Base-by-base conservation (phyloP, 768 basidiomycete species). In the Leccinum variicolor region DNA sequence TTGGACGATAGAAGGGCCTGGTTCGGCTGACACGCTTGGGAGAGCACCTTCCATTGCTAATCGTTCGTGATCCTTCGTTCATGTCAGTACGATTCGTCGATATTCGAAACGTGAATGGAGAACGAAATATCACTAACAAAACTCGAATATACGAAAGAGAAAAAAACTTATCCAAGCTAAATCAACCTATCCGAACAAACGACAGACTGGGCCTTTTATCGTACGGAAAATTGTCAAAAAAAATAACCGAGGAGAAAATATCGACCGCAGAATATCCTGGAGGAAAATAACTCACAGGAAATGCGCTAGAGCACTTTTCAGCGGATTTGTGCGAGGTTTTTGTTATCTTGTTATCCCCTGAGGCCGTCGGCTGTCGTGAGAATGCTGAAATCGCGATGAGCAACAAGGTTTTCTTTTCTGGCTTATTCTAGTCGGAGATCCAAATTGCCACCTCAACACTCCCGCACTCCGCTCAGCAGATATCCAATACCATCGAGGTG, bases 341-440 rank as follows among this genome's bases (percentile, higher is more conserved):
- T 68, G 72, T 63, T 72, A 72, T 71, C 69, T 59, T 63, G 56
- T 66, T 72, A 72, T 71, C 73, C 71, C 68, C 63, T 65, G 58
- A 61, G 63, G 63, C 71, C 62, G 62, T 74, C 71, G 70, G 72
- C 69, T 73, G 71, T 71, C 71, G 71, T 72, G 71, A 71, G 71
- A 72, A 70, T 54, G 67, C 63, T 61, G 58, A 66, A 69, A 71
- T 69, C 67, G 56, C 55, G 65, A 56, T 55, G 64, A 60, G 56
- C 62, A 58, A 58, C 54, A 64, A 54, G 48, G 60, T 60, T 67
- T 62, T 62, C 62, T 64, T 68, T 65, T 62, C 54, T 29, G 43
- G 60, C 63, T 73, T 60, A 43, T 69, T 73, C 56, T 4, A 29
- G 58, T 70, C 70, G 72, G 70, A 68, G 70, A 53, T 67, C 13